These are phyloP conservation scores for Aciculosporium take DNA, from an alignment of 2,329 filamentous ascomycete genomes.

Conservation along the genomic window DNA sequence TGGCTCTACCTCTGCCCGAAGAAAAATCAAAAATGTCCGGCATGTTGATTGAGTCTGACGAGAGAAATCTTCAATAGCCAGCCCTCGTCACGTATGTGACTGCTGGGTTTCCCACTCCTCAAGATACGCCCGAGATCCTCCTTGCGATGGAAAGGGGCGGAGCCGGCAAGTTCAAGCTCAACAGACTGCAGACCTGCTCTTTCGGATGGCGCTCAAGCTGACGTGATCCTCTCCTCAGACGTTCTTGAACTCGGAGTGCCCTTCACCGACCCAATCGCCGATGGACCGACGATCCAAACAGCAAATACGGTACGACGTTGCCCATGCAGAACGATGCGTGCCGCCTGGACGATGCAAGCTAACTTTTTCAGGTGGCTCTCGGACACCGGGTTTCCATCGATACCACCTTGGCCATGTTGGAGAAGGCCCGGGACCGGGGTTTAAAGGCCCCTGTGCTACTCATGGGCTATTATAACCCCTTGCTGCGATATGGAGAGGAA, in stretches of 20 bases:
- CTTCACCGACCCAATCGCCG: conserved; percentile 95
- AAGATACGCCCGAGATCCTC: conserved; percentile 70
- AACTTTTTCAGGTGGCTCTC: conserved; percentile 46
- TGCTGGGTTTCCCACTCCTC: conserved; percentile 74
- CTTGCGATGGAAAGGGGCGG: conserved; percentile 86
- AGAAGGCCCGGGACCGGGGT: conserved; percentile 61
- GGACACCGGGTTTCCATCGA: conserved; percentile 76
- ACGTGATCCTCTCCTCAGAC: conserved; percentile 32
- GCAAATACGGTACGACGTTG: conserved; percentile 62
- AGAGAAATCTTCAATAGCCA: conserved; percentile 32
- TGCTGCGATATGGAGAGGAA: conserved; percentile 90
- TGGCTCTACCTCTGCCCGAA: neutral
- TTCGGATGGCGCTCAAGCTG: neutral
- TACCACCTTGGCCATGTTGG: conserved; percentile 69
- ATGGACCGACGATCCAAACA: conserved; percentile 92
- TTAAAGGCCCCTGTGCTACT: conserved; percentile 73
- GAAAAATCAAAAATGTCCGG: neutral
- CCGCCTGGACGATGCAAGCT: conserved; percentile 1
- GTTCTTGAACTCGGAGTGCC: conserved; percentile 91
- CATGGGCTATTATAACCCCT: conserved; percentile 98
- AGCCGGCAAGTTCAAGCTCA: conserved; percentile 47
- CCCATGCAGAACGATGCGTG: conserved; percentile 5
- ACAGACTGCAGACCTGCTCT: neutral
- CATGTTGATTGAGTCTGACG: conserved; percentile 1
- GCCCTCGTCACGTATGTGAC: conserved; percentile 95